Base-by-base conservation (phyloP, 2,329 filamentous ascomycete genomes). In the Alternaria burnsii region DNA sequence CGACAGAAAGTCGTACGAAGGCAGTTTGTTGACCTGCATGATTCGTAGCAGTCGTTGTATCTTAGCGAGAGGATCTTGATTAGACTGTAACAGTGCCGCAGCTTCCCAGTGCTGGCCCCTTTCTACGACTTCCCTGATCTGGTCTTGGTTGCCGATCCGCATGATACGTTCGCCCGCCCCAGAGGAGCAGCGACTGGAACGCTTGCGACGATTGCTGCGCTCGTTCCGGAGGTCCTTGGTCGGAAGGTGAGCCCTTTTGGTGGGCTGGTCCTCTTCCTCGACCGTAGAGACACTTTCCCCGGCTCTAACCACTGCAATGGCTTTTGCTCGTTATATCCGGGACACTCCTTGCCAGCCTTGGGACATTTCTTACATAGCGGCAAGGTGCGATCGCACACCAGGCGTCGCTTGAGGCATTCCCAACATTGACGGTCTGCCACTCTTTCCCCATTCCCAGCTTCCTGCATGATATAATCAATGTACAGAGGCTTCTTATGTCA, bases 301-400 rank as follows among this genome's bases (percentile, higher is more conserved):
- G 68, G 66, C 26, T 66, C 56, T 10, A 73, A 54, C 71, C 71
- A 74, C 32, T 71, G 67, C 34, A 74, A 47, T 20, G 71, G 71
- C 52, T 71, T 74, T 48, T 70, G 61, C 22, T 68, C 63, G 41
- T 66, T 64, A 22, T 73, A 73, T 2, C 71, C 71, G 1, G 71
- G 67, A 36, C 71, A 74, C 7, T 67, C 58, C 20, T 54, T 69
- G 8, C 71, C 68, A n/a, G 61, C 40, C 24, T 66, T 70, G 12
- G 52, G 30, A 57, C 71, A 74, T 36, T 73, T 73, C 34, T 66
- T 69, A 56, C 71, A 73, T 22, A 53, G 61, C 4, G 71, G 71
- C 2, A 67, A 42, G 28, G 62, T 66, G 10, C 62, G 69, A 58
- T 74, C 71, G 48, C 71, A 74, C 1, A 73, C 71, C n/a, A 74